Percentiles rank a stretch among this genome's conserved stretches.
These are phyloP conservation scores for Poa pratensis DNA, from an alignment of 176 grass and related monocot genomes.

Conservation along the genomic window DNA sequence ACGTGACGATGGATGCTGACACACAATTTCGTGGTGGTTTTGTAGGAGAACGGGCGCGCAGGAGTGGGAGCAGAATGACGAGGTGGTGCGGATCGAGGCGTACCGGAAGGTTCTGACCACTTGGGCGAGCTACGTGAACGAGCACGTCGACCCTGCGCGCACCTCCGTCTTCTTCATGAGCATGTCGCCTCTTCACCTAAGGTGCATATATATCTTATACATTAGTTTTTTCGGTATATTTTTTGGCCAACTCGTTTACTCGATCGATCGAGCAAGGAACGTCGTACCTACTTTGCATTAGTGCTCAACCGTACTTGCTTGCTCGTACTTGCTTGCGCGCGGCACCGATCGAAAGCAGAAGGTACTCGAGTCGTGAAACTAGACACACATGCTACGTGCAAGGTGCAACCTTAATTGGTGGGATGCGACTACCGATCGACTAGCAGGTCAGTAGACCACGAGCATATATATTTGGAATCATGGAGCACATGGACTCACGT, in stretches of 20 bases:
- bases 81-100: conserved; percentile 62
- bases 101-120: conserved; percentile 73
- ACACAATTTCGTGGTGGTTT: background rate
- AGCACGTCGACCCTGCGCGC: conserved; percentile 71
- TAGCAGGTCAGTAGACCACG: background rate
- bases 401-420: background rate
- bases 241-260: background rate
- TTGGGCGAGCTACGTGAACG: conserved; percentile 78
- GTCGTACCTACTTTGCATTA: background rate
- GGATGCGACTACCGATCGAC: background rate
- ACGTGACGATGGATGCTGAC: background rate
- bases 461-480: background rate
- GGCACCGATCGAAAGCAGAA: background rate
- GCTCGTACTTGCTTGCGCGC: background rate
- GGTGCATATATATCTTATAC: conserved; percentile 5
- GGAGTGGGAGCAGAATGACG: conserved; percentile 75
- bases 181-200: conserved; percentile 90
- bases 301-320: background rate
- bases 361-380: too few species aligned
- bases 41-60: conserved; percentile 58
- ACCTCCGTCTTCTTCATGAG: conserved; percentile 95
- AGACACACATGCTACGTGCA: background rate
- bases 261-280: background rate
- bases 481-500: conserved; percentile 23
- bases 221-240: too few species aligned